Evolutionary conservation across 768 basidiomycete genomes (phyloP), one percentile per base, ranked within the genome.

Genomic region (Pluteus cervinus): DNA sequence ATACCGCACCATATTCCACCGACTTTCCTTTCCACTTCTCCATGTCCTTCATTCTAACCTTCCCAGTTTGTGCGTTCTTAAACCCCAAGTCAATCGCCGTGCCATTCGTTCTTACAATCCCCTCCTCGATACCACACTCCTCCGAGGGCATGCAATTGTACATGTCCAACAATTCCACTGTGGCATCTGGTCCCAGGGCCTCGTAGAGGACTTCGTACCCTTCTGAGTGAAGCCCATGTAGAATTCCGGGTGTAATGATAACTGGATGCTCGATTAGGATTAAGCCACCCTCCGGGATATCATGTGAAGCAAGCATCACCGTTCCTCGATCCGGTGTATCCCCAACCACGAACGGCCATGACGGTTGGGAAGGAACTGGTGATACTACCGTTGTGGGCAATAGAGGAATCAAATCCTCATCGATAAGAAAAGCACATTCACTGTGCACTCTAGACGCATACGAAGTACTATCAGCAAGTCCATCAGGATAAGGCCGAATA

Each of bases 21-120:
- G 26, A 28, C 2, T 32, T 33, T n/a, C n/a, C n/a, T n/a, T n/a
- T n/a, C n/a, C n/a, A n/a, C n/a, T n/a, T n/a, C n/a, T n/a, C n/a
- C n/a, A n/a, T n/a, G n/a, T n/a, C n/a, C n/a, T n/a, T n/a, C n/a
- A n/a, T n/a, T 29, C 33, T 29, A 3, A 15, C 28, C 12, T 46
- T 47, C 4, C 52, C 43, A 4, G 35, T 18, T 10, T 48, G 42
- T 37, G 33, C 47, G 22, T 36, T 51, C 44, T 51, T 60, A 29
- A 50, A 48, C 20, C 40, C 32, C 22, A 70, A 48, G 15, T 65
- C 60, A 21, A 71, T 50, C 18, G 51, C 49, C 11, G 63, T 46
- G 5, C 60, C 69, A 41, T 73, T 73, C 7, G 69, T 73, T 3
- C 61, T 54, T 3, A 60, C 56, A 18, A 71, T 65, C 3, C 69